phyloP scores from a whole-genome alignment of 306 rosid genomes.

The Cercis canadensis region DNA sequence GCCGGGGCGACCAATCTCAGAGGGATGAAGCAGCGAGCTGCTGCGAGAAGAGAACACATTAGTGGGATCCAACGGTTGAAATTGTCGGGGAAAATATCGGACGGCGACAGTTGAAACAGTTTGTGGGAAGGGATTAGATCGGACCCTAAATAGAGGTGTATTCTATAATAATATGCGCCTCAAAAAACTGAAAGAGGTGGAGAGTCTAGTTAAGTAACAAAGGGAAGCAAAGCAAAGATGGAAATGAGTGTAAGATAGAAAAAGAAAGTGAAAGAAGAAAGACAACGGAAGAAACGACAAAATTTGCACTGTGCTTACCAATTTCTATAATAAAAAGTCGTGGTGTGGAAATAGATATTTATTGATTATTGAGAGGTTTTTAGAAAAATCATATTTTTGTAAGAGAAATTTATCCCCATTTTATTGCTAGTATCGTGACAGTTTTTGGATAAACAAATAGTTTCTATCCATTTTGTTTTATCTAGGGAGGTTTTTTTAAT shows the following conservation, averaged over 20 bases:
- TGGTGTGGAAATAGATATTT: conserved; percentile 2
- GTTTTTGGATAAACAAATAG: no score
- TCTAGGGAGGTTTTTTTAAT: no score
- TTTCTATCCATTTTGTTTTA: no score
- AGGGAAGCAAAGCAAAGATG: neutral
- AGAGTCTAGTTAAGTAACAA: conserved; percentile 6
- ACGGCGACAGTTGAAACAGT: conserved; percentile 50
- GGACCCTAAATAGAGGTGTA: conserved; percentile 27
- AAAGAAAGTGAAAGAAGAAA: neutral
- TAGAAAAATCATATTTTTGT: no score
- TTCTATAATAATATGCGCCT: conserved; percentile 29
- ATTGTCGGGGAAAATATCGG: conserved; percentile 32
- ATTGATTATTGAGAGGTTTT: no score
- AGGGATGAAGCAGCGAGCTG: neutral
- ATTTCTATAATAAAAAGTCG: conserved; percentile 12
- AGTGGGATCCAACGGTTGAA: conserved; percentile 11
- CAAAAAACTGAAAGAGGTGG: conserved; percentile 1
- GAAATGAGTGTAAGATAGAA: neutral
- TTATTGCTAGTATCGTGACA: no score
- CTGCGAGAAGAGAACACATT: conserved; percentile 10
- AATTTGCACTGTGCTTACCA: conserved; percentile 3
- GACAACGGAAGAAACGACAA: conserved; percentile 37
- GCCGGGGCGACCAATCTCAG: conserved; percentile 40
- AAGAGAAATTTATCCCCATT: no score
- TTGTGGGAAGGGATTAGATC: conserved; percentile 38